Evolutionary conservation across 257 asterid genomes (phyloP), one percentile per base, ranked within the genome.

Genomic region (Solanum ahanhuiri): DNA sequence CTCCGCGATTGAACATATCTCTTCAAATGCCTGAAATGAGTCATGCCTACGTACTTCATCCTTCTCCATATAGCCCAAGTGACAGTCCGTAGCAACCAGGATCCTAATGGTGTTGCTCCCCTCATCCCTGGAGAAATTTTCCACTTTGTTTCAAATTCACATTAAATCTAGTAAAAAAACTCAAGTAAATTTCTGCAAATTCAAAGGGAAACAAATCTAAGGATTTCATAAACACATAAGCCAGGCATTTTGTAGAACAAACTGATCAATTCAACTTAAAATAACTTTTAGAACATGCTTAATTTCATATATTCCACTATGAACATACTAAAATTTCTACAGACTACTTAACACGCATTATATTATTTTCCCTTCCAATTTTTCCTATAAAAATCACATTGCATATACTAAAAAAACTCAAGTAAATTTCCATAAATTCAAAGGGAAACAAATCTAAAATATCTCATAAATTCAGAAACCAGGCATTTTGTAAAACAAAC

Each of bases 21-120:
- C 99, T 85, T 97, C 98, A 86, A 97, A 97, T 45, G 99, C 96
- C 94, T 91, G 94, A 87, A 97, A 95, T 0, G 98, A 97, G 89
- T 97, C 99, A 8, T 96, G 98, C 91, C 99, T 90, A 39, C 99
- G 97, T 70, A 95, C 88, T 90, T 96, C 99, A 90, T 96, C 98
- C 94, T 93, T 96, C 93, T 96, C 99, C 98, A 96, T 94, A 86
- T 96, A 96, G 66, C 99, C 99, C 72, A 96, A 95, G 91, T 96
- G 99, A 88, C 99, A 96, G 90, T 96, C 99, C 1, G 98, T 96
- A 69, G 99, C 99, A 30, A 96, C 95, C 82, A 96, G 92, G 89
- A 96, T 63, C 69, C 97, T 95, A 83, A 95, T 93, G 87, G 94
- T 90, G 87, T 92, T 54, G 51, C 90, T 89, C 6, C 64, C 88